Evolutionary conservation across 352 stramenopile species (phyloP), one percentile per base, ranked within the genome.

Genomic region (Globisporangium parvum): DNA sequence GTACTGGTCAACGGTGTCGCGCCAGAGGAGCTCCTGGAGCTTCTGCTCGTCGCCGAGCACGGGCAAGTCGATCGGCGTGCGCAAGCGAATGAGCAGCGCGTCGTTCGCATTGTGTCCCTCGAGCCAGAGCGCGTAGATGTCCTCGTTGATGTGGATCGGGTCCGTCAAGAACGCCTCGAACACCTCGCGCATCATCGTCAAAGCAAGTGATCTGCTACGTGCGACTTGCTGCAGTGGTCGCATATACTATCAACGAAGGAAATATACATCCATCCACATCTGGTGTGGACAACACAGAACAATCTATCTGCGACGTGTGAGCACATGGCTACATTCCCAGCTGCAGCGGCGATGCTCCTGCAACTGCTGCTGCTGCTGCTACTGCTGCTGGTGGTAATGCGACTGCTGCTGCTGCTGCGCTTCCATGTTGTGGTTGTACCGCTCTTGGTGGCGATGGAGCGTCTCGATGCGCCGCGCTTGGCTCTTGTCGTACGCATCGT

Each of bases 111-210:
- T 89, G 56, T 79, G 75, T 0, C 81, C 81, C 45, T 88, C 76
- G n/a, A 91, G 71, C 81, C 81, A 91, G 20, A 89, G 75, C 55
- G 73, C 73, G 57, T 84, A 91, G 2, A 91, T 77, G 49, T 88
- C 75, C 62, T 91, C 81, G 24, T 86, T 84, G 42, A 91, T 75
- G 50, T 76, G 77, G 62, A 91, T 84, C 51, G 81, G 81, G 48
- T 91, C 81, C 44, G 81, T 91, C 52, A 91, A 51, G 62, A 91
- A 91, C 50, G 81, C 77, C 63, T 89, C 81, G 57, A 89, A 91
- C 59, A 91, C 78, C 63, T 89, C 78, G 15, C 81, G 78, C 78
- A 89, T 88, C 47, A 72, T 65, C 3, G 6, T 54, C 11, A n/a
- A n/a, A n/a, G 10, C 15, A 8, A 37, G n/a, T 10, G 10, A 3